Base-by-base conservation (phyloP, 345 rosid species). In the Barbarea vulgaris region DNA sequence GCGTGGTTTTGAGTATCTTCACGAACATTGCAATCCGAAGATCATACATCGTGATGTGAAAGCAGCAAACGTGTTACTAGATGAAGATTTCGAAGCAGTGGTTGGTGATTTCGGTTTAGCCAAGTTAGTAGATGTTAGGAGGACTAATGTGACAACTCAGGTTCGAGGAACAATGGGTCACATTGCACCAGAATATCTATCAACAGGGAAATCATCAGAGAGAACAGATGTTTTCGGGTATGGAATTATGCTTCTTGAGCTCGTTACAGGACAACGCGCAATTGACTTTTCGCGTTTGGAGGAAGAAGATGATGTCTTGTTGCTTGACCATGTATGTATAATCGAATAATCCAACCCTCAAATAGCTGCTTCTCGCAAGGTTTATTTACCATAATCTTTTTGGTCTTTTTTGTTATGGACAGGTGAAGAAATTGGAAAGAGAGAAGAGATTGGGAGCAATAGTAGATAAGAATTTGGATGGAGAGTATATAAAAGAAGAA, bases 141-240 rank as follows among this genome's bases (percentile, higher is more conserved):
- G 83, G 80, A 85, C 94, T 28, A 88, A 89, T 68, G 98, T 95
- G 52, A 95, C 98, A 7, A 95, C 99, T 79, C 98, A 95, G 82
- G 94, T 95, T 80, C 93, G 97, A 22, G 99, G 99, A 68, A 92
- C 99, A 7, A 95, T 95, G 99, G 99, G 99, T 67, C 99, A 92
- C 82, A 95, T 92, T 77, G 99, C 99, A 7, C 97, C 99, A 0
- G 99, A 95, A 42, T 95, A 90, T 82, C 78, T 92, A 80, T 95
- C 99, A 53, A 95, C 97, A 1, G 99, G 99, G 46, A 95, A 88
- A 70, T 95, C 99, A 48, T 95, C 99, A 1, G 98, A 90, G 77
- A 84, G 93, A 76, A 92, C 99, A 5, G 99, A 95, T 86, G 97
- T 95, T 74, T 95, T 95, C 60, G 98, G 98, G 33, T 94, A 89